Conservation (phyloP, 1,284 basidiomycete genomes). For the Ganoderma boninense region DNA sequence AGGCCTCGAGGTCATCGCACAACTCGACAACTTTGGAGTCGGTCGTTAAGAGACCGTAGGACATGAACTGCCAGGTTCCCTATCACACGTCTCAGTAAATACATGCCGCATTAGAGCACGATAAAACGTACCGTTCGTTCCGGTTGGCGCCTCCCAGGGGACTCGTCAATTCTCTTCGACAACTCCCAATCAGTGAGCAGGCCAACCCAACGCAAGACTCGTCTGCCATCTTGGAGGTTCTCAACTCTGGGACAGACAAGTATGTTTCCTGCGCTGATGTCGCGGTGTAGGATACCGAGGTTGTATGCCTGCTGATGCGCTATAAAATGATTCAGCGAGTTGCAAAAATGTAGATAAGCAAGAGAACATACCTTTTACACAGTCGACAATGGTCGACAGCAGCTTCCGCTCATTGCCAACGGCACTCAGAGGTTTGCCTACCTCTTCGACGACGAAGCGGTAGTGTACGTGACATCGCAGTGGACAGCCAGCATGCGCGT, state of each 20-base stretch:
- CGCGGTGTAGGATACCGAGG: conserved; percentile 9
- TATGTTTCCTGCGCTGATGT: conserved; percentile 1
- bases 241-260: conserved; percentile 2
- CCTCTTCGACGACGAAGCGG: too few species aligned
- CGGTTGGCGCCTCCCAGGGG: neutral
- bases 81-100: neutral
- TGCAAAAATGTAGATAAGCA: too few species aligned
- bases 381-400: too few species aligned
- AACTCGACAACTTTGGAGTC: neutral
- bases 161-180: conserved; percentile 5
- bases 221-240: neutral
- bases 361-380: too few species aligned
- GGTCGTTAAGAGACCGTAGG: neutral
- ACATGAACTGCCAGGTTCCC: conserved; percentile 17
- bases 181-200: conserved; percentile 24
- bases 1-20: conserved; percentile 14
- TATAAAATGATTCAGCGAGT: too few species aligned
- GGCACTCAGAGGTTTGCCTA: too few species aligned
- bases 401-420: too few species aligned
- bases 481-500: too few species aligned
- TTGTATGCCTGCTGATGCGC: too few species aligned
- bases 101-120: too few species aligned
- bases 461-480: too few species aligned
- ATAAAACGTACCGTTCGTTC: conserved; percentile 4
- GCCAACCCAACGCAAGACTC: conserved; percentile 5